Evolutionary conservation across 345 rosid species (phyloP).

Genomic region (Eucalyptus melliodora): DNA sequence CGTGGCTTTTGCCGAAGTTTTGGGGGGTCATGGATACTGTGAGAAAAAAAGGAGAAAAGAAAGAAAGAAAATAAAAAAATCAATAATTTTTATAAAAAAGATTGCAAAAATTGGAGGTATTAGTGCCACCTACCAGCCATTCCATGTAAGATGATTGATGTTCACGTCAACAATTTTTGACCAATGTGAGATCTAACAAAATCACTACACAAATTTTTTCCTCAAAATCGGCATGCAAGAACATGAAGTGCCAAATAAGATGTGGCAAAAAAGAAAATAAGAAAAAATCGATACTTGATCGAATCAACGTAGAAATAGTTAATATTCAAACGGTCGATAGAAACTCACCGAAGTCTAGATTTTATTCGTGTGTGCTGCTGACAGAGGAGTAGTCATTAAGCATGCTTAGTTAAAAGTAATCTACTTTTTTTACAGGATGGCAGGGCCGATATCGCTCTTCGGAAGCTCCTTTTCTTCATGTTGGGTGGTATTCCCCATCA

Average conservation of each 20-base stretch:
- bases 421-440: too few relatives aligned
- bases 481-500: too few relatives aligned
- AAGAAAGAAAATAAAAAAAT: too few relatives aligned
- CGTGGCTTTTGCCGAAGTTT: not conserved
- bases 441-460: too few relatives aligned
- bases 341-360: not conserved
- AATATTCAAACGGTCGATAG: not conserved
- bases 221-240: not conserved
- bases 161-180: too few relatives aligned
- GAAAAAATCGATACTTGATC: not conserved
- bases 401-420: not conserved
- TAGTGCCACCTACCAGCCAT: accelerated
- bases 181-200: too few relatives aligned
- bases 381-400: not conserved
- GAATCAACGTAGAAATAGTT: not conserved
- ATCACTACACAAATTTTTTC: too few relatives aligned
- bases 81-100: too few relatives aligned
- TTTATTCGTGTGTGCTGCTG: not conserved
- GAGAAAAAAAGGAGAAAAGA: too few relatives aligned
- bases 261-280: not conserved
- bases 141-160: not conserved
- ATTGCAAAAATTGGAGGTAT: too few relatives aligned
- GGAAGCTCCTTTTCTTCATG: too few relatives aligned
- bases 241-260: not conserved
- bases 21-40: too few relatives aligned